Conservation (phyloP, 169 alveolate species). For the Amoebophrya sp. region DNA sequence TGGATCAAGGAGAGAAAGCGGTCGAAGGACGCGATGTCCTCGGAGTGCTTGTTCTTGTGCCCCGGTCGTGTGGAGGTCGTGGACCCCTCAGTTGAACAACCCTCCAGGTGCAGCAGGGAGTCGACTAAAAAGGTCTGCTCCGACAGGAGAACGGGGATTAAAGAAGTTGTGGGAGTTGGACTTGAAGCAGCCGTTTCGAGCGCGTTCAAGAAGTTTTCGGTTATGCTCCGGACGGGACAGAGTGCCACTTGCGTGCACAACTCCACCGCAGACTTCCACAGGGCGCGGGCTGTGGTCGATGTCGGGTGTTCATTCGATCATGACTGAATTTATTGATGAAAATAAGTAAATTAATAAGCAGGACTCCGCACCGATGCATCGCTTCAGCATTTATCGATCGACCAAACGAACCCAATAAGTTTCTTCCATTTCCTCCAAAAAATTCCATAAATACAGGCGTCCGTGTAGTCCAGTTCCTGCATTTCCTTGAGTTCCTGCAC, state of each 20-base stretch:
- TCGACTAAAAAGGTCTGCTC: neutral
- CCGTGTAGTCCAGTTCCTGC: neutral
- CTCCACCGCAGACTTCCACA: neutral
- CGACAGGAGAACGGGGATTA: neutral
- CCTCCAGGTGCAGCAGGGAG: neutral
- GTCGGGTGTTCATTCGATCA: neutral
- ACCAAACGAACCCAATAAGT: too few relatives aligned
- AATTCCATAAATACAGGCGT: neutral
- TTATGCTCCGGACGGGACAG: neutral
- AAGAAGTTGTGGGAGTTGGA: too few relatives aligned
- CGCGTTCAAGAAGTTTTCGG: neutral
- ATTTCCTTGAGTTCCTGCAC: neutral
- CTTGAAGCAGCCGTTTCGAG: too few relatives aligned
- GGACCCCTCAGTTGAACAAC: too few relatives aligned
- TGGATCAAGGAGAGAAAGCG: neutral
- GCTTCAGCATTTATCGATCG: neutral
- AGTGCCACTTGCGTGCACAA: neutral
- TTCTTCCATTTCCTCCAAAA: too few relatives aligned
- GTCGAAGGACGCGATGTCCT: neutral
- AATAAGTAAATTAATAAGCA: too few relatives aligned
- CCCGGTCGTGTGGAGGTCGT: too few relatives aligned
- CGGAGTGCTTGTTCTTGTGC: too few relatives aligned
- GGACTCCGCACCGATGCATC: neutral
- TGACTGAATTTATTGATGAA: neutral
- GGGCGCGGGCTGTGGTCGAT: neutral